phyloP scores from a whole-genome alignment of 2,329 filamentous ascomycete species.

The Thelonectria blattea region DNA sequence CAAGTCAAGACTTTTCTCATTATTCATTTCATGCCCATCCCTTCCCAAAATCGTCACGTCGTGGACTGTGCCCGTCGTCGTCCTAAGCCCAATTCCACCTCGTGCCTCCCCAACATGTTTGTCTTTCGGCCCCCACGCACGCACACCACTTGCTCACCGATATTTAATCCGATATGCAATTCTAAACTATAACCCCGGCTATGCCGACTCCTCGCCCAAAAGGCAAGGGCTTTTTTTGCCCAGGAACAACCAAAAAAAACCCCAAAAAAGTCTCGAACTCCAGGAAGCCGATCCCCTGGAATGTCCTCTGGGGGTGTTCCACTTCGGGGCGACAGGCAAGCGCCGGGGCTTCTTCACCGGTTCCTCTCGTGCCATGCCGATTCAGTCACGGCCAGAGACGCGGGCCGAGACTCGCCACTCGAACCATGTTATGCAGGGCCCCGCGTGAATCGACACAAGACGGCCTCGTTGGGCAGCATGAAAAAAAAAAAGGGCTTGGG shows the following conservation, averaged over 20 bases:
- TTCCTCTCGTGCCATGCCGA: conserved; percentile 3
- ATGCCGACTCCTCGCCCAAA: not conserved
- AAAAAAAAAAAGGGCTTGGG: conserved; percentile 8
- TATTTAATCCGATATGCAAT: conserved; percentile 6
- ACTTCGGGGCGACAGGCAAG: not conserved
- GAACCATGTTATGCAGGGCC: conserved; percentile 15
- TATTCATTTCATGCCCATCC: not conserved
- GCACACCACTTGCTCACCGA: conserved; percentile 1
- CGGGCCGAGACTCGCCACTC: conserved; percentile 17
- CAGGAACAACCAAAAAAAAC: not conserved
- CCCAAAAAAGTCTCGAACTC: not conserved
- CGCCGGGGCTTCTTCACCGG: no score
- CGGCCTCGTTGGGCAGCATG: no score
- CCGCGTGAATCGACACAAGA: not conserved
- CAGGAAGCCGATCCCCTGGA: not conserved
- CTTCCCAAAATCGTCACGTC: not conserved
- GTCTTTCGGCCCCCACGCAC: not conserved
- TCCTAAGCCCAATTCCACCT: not conserved
- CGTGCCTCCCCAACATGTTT: not conserved
- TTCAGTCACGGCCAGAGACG: conserved; percentile 12
- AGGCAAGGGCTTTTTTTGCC: not conserved
- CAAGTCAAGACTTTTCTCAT: not conserved
- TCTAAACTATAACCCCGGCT: not conserved
- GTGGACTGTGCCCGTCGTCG: not conserved
- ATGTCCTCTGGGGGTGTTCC: not conserved